Evolutionary conservation across 768 basidiomycete genomes (phyloP).

Genomic region (Leccinum ochraceum): DNA sequence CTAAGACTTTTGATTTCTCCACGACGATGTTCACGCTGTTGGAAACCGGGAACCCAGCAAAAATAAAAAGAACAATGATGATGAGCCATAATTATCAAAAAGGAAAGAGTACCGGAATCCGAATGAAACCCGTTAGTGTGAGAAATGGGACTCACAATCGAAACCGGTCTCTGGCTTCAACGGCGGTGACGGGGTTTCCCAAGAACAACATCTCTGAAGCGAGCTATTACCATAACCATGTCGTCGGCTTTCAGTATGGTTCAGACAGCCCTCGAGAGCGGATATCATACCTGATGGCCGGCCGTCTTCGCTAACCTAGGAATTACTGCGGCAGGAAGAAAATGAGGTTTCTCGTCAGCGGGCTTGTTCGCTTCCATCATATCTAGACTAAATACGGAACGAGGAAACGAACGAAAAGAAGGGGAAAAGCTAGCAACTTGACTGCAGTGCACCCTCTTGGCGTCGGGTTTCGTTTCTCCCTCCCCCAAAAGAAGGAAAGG

Average conservation of each 20-base stretch:
- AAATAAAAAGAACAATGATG: constrained; percentile 5
- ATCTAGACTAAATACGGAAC: background rate
- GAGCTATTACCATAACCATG: constrained; percentile 41
- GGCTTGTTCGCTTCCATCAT: constrained; percentile 4
- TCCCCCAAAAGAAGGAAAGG: background rate
- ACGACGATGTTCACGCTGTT: constrained; percentile 73
- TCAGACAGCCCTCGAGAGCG: constrained; percentile 4
- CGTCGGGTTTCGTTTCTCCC: background rate
- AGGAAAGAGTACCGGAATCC: background rate
- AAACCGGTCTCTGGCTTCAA: constrained; percentile 67
- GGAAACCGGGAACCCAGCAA: background rate
- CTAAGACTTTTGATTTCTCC: constrained; percentile 49
- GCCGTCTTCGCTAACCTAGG: constrained; percentile 64
- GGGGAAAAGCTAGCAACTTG: background rate
- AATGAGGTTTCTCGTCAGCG: constrained; percentile 13
- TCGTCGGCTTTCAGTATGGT: constrained; percentile 17
- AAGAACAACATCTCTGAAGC: constrained; percentile 77
- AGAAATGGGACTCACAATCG: constrained; percentile 58
- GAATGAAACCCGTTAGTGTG: background rate
- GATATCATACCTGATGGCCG: constrained; percentile 71
- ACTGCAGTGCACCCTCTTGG: background rate
- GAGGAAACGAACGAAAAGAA: constrained; percentile 4
- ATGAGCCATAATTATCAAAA: constrained; percentile 18
- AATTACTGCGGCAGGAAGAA: constrained; percentile 47
- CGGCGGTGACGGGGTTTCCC: constrained; percentile 66